Evolutionary conservation across 495 filamentous ascomycete genomes (phyloP).

Genomic region (Aspergillus asperescens): DNA sequence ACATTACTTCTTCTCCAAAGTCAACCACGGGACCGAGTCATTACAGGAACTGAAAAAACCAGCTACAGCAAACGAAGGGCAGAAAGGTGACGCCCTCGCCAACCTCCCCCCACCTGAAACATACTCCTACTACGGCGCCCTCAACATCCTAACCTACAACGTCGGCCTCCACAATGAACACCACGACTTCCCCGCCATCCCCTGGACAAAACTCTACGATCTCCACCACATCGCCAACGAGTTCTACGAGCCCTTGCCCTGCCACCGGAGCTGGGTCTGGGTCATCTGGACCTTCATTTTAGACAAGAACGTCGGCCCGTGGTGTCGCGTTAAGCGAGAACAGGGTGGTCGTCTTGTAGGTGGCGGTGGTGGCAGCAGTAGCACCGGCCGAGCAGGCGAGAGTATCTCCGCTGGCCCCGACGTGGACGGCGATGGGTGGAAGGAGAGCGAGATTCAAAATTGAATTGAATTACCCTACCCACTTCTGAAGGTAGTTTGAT

Average conservation of each 20-base stretch:
- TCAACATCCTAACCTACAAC: constrained; percentile 93
- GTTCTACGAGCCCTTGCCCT: constrained; percentile 86
- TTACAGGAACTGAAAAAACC: constrained; percentile 31
- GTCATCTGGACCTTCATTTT: constrained; percentile 94
- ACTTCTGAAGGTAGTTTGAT: background rate
- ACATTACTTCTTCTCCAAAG: constrained; percentile 91
- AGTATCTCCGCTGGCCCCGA: constrained; percentile 39
- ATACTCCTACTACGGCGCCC: constrained; percentile 89
- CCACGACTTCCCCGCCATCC: constrained; percentile 95
- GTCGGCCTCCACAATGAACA: constrained; percentile 98
- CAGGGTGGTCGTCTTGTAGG: constrained; percentile 70
- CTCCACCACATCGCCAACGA: constrained; percentile 79
- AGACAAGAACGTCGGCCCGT: constrained; percentile 81
- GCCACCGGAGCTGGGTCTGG: constrained; percentile 82
- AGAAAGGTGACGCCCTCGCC: constrained; percentile 30
- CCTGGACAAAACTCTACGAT: constrained; percentile 77
- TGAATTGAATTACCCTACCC: constrained; percentile 12
- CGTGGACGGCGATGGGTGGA: constrained; percentile 44
- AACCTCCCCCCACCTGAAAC: constrained; percentile 76
- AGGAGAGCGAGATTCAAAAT: constrained; percentile 48
- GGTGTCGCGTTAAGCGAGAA: constrained; percentile 87
- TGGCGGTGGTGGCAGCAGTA: constrained; percentile 24
- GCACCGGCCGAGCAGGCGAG: constrained; percentile 42
- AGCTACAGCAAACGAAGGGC: constrained; percentile 13
- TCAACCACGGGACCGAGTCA: constrained; percentile 55